Evolutionary conservation across 768 basidiomycete genomes (phyloP), one percentile per base, ranked within the genome.

Genomic region (Roridomyces roridus): DNA sequence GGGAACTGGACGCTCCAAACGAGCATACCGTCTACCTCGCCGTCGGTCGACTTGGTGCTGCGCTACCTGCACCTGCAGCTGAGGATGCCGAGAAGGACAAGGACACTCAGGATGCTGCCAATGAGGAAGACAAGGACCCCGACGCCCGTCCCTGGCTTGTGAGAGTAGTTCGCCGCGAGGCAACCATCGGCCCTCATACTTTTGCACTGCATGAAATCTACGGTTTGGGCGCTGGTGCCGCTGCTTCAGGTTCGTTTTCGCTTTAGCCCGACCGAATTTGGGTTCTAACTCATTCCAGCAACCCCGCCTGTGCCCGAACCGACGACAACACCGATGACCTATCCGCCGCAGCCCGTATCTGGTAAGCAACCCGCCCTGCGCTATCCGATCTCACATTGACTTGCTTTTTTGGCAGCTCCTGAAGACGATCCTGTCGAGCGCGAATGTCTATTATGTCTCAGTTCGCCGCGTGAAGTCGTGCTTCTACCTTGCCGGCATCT

Each of bases 191-290:
- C 4, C 82, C 89, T 6, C 94, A 96, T 67, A 94, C 93, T 0
- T 98, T 98, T 86, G 90, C 95, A 50, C 78, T 98, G 26, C 94
- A 96, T 67, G 95, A 98, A 68, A 98, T 98, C 43, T 98, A 91
- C 64, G 95, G 95, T 44, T 82, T 98, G 6, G 87, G 92, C 0
- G 85, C 90, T 7, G 73, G 82, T 46, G 73, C 81, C 9, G 72
- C n/a, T n/a, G n/a, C n/a, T n/a, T n/a, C 77, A 36, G 17, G 46
- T 35, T 1, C 12, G 24, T 31, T 55, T 25, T 35, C 12, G 6
- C 39, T 10, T 15, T 8, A 20, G n/a, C n/a, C n/a, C n/a, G n/a
- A n/a, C n/a, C n/a, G n/a, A n/a, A n/a, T n/a, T 41, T 24, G 23
- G 18, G 6, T 44, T 42, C 26, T 78, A 15, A 74, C 74, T 9